Conservation (phyloP, 2,329 filamentous ascomycete genomes). For the Penicillium crustosum region DNA sequence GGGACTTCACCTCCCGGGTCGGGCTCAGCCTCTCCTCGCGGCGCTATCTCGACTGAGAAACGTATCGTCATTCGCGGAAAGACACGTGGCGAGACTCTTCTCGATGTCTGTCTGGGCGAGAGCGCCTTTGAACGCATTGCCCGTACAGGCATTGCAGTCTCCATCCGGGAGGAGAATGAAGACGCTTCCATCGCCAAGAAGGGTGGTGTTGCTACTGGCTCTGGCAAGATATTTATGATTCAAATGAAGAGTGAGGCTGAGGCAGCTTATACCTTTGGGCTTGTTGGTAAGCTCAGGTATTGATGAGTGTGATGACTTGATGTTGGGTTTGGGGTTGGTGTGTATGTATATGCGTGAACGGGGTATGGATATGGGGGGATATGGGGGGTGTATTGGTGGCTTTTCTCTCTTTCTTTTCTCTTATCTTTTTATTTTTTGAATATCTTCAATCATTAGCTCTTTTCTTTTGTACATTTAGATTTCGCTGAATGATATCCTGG, state of each 20-base stretch:
- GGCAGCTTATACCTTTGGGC: slow-evolving; percentile 55
- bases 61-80: slow-evolving; percentile 76
- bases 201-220: slow-evolving; percentile 59
- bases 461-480: slow-evolving; percentile 24
- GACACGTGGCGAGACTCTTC: slow-evolving; percentile 63
- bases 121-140: slow-evolving; percentile 82
- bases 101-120: slow-evolving; percentile 83
- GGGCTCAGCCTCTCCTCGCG: slow-evolving; percentile 39
- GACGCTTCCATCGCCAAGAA: slow-evolving; percentile 57
- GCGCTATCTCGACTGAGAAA: slow-evolving; percentile 72
- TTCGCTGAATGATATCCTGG: slow-evolving; percentile 3
- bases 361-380: background rate
- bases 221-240: slow-evolving; percentile 64
- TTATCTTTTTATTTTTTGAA: slow-evolving; percentile 3
- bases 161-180: slow-evolving; percentile 78
- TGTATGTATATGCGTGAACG: slow-evolving; percentile 1
- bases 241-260: slow-evolving; percentile 58
- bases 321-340: background rate
- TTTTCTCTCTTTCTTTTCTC: background rate
- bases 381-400: slow-evolving; percentile 13
- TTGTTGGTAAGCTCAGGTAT: slow-evolving; percentile 55
- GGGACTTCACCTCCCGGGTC: slow-evolving; percentile 29
- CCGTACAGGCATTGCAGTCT: slow-evolving; percentile 81
- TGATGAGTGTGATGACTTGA: slow-evolving; percentile 21
- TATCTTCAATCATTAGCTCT: slow-evolving; percentile 14